A percentile compares a stretch with the other conserved stretches of the same genome.
Conservation (phyloP, 768 basidiomycete species). For the Collybiopsis luxurians region DNA sequence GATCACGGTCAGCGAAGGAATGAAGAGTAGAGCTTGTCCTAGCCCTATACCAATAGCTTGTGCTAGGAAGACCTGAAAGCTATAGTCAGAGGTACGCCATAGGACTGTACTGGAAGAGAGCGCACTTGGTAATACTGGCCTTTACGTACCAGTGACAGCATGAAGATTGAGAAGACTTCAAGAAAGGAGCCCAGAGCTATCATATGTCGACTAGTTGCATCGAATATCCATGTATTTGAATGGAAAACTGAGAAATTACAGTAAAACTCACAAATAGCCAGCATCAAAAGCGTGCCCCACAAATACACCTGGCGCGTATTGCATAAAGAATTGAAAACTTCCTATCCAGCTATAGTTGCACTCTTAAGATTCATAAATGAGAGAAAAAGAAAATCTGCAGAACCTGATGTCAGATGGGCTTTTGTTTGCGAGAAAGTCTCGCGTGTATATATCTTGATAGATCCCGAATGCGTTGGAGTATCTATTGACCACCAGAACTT, state of each 20-base stretch:
- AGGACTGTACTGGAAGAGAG: slow-evolving; percentile 9
- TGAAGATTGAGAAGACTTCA: slow-evolving; percentile 24
- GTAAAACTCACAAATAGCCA: slow-evolving; percentile 28
- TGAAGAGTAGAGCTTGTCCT: slow-evolving; percentile 43
- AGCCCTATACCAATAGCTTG: slow-evolving; percentile 48
- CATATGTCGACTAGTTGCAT: slow-evolving; percentile 18
- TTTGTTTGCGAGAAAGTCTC: background rate
- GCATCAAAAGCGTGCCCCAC: slow-evolving; percentile 32
- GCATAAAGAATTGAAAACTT: slow-evolving; percentile 28
- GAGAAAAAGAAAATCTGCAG: slow-evolving; percentile 16
- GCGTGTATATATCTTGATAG: slow-evolving; percentile 23
- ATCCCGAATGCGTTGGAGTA: slow-evolving; percentile 29
- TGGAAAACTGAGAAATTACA: background rate
- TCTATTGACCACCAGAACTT: slow-evolving; percentile 9
- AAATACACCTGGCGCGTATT: slow-evolving; percentile 22
- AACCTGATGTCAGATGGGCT: slow-evolving; percentile 4
- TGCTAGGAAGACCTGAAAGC: slow-evolving; percentile 41
- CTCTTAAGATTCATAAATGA: too few relatives aligned
- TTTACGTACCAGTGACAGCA: slow-evolving; percentile 6
- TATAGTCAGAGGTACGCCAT: slow-evolving; percentile 28
- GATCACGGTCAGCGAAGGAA: slow-evolving; percentile 44
- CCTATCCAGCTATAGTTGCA: slow-evolving; percentile 38
- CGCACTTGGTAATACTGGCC: background rate
- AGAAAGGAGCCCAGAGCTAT: slow-evolving; percentile 22
- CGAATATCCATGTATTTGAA: too few relatives aligned